phyloP scores from a whole-genome alignment of 1,284 basidiomycete species.

The Malassezia dermatis region DNA sequence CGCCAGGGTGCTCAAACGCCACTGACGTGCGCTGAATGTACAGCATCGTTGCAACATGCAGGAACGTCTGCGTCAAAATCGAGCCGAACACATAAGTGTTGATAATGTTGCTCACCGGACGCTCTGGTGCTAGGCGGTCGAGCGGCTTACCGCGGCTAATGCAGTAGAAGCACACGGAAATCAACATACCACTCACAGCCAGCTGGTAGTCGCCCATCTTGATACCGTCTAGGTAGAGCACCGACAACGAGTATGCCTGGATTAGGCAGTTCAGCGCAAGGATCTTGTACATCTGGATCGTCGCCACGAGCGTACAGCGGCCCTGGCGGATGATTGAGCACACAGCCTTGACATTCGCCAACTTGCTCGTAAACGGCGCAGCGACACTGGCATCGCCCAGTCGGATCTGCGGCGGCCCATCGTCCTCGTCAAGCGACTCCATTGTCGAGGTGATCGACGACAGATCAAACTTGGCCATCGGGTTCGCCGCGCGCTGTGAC shows the following conservation, averaged over 20 bases:
- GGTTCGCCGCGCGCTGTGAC: conserved; percentile 25
- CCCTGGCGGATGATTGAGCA: conserved; percentile 44
- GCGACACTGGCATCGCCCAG: conserved; percentile 45
- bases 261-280: conserved; percentile 46
- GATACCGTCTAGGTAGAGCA: conserved; percentile 43
- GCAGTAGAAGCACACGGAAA: conserved; percentile 43
- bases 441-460: conserved; percentile 36
- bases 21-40: conserved; percentile 31
- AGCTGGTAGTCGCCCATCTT: conserved; percentile 46
- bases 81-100: conserved; percentile 40
- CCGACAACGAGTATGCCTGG: conserved; percentile 41
- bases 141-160: conserved; percentile 42
- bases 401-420: conserved; percentile 47
- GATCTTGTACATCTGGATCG: conserved; percentile 48
- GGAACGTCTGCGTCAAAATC: conserved; percentile 40
- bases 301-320: conserved; percentile 44
- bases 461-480: conserved; percentile 40
- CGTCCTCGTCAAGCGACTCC: conserved; percentile 37
- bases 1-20: conserved; percentile 28
- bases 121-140: conserved; percentile 36
- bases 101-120: conserved; percentile 41
- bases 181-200: conserved; percentile 41
- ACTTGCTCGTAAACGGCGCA: conserved; percentile 45
- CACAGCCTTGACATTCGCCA: conserved; percentile 33
- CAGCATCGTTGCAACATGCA: conserved; percentile 42